Percentiles rank a stretch among this genome's conserved stretches.
phyloP scores from a whole-genome alignment of 805 yeast genomes.

The Cyberlindnera saturnus region DNA sequence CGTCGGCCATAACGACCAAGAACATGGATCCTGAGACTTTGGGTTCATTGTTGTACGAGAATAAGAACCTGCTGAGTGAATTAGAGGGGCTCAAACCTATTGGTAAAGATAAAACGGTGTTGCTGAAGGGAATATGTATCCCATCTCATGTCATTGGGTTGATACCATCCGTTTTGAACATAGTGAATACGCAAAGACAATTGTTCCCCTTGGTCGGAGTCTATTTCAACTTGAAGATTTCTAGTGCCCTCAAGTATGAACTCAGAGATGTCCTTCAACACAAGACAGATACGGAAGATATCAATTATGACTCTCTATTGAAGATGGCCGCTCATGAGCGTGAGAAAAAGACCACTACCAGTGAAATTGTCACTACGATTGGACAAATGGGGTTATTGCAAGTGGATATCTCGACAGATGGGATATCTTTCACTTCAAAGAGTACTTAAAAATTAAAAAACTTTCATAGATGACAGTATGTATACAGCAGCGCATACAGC shows the following conservation, averaged over 20 bases:
- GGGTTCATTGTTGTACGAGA: neutral
- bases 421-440: neutral
- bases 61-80: slow-evolving; percentile 2
- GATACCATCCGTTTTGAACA: slow-evolving; percentile 5
- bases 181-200: slow-evolving; percentile 1
- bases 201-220: slow-evolving; percentile 2
- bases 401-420: neutral
- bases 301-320: slow-evolving; percentile 12
- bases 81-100: neutral
- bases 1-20: neutral
- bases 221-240: slow-evolving; percentile 5
- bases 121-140: slow-evolving; percentile 10
- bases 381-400: slow-evolving; percentile 5
- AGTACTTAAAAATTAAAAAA: neutral
- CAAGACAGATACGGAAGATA: neutral
- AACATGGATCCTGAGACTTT: slow-evolving; percentile 7
- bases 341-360: slow-evolving; percentile 1
- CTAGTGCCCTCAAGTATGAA: slow-evolving; percentile 8
- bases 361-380: slow-evolving; percentile 6
- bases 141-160: slow-evolving; percentile 10
- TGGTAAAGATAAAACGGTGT: neutral
- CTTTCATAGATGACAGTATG: neutral
- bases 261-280: slow-evolving; percentile 1
- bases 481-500: neutral
- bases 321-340: slow-evolving; percentile 8